Evolutionary conservation across 2,329 filamentous ascomycete genomes (phyloP), one percentile per base, ranked within the genome.

Genomic region (Penicillium decumbens): DNA sequence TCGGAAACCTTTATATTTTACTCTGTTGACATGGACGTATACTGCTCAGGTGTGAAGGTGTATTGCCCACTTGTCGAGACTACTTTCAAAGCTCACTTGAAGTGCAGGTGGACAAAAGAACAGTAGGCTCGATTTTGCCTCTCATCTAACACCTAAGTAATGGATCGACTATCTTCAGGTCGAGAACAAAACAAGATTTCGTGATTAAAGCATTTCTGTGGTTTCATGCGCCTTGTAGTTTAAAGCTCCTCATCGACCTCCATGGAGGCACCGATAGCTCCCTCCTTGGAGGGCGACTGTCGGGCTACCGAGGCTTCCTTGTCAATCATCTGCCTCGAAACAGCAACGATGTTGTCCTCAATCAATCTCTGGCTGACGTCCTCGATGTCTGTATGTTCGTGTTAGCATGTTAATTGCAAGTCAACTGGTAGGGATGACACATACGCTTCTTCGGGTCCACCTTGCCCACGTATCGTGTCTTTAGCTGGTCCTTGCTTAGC

Each of bases 321-420:
- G 77, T 97, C 93, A 65, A 98, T 97, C 92, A 98, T 96, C 73
- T 97, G 93, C 70, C 92, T 81, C 58, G 90, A 95, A n/a, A 98
- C 91, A 3, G 90, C 89, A 10, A 98, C 93, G 58, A 98, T 98
- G 74, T 98, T 98, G 80, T 98, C 93, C 75, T 98, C 95, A 65
- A 98, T 97, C 58, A 97, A 81, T 70, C 95, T 85, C 74, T 96
- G 91, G 47, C 93, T 93, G 41, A 98, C 89, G 62, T 95, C 90
- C 73, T 96, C 91, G 67, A 98, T 81, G 71, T 98, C 79, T 82
- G 57, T 41, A 49, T 9, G 32, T n/a, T 28, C n/a, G 20, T 9
- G 45, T 65, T 60, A 70, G 59, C 53, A 46, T 47, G 37, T 20
- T 18, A 20, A 39, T 24, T 39, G 13, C 7, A n/a, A 25, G 27